A percentile compares a stretch with the other conserved stretches of the same genome.
Conservation (phyloP, 495 filamentous ascomycete species). For the Penicillium odoratum region DNA sequence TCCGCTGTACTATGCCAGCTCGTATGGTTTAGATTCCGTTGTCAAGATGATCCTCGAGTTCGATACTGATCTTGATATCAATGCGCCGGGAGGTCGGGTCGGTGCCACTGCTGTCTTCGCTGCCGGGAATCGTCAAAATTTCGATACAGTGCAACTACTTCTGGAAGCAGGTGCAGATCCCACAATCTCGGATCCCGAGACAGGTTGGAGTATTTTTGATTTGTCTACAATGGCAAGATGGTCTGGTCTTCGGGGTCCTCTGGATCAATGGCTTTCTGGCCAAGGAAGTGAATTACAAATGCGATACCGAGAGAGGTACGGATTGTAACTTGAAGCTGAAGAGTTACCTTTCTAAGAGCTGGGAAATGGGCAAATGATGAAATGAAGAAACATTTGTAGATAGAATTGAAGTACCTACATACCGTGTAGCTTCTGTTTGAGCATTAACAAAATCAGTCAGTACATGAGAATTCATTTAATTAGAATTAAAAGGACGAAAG, state of each 20-base stretch:
- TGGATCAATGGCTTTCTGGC: background rate
- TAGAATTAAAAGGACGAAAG: too few species aligned
- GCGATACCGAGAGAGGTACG: background rate
- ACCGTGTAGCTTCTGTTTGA: too few species aligned
- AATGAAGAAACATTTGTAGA: too few species aligned
- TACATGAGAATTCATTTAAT: too few species aligned
- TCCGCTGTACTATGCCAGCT: conserved; percentile 28
- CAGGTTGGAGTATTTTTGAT: conserved; percentile 12
- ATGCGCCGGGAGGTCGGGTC: conserved; percentile 24
- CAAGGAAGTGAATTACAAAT: background rate
- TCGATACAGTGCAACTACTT: conserved; percentile 19
- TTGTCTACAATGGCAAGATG: background rate
- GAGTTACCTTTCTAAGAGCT: too few species aligned
- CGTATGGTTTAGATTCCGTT: conserved; percentile 24
- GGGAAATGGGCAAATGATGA: too few species aligned
- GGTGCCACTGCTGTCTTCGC: conserved; percentile 24
- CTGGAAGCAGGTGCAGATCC: conserved; percentile 24
- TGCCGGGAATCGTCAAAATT: conserved; percentile 20
- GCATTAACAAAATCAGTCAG: too few species aligned
- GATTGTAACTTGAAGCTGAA: background rate
- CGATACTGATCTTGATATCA: conserved; percentile 19
- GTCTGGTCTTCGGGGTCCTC: conserved; percentile 1
- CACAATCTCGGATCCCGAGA: conserved; percentile 17
- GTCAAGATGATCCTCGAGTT: conserved; percentile 21
- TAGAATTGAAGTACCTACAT: too few species aligned